Conservation (phyloP, 2,329 filamentous ascomycete genomes). For the Diaporthe amygdali region DNA sequence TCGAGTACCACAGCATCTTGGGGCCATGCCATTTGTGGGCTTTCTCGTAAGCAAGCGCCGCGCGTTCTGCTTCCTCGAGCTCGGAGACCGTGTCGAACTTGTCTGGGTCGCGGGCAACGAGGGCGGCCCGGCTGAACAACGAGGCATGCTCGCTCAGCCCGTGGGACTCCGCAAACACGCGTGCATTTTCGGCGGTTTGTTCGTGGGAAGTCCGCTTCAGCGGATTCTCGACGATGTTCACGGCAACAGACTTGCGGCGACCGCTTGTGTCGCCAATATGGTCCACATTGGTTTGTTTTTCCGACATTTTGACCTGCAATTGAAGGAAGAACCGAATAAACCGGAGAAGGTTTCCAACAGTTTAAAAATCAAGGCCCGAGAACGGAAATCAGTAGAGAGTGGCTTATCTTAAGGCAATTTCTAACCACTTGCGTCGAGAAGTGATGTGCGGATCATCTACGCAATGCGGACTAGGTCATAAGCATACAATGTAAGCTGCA, state of each 20-base stretch:
- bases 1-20: constrained; percentile 66
- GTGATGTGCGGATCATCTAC: background rate
- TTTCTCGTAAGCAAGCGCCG: constrained; percentile 64
- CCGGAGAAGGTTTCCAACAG: background rate
- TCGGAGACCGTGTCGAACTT: constrained; percentile 62
- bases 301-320: constrained; percentile 5
- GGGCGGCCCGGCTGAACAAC: constrained; percentile 70
- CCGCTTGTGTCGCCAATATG: constrained; percentile 5
- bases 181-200: constrained; percentile 58
- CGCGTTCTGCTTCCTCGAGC: constrained; percentile 55
- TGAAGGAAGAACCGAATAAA: background rate
- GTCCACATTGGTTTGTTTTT: background rate
- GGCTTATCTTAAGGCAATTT: background rate
- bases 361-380: background rate
- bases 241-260: constrained; percentile 32
- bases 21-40: constrained; percentile 73
- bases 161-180: constrained; percentile 66
- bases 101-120: constrained; percentile 74
- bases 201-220: constrained; percentile 40
- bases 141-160: constrained; percentile 62
- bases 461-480: background rate
- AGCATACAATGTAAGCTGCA: constrained; percentile 3
- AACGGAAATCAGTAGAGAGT: background rate
- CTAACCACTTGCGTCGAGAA: background rate
- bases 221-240: constrained; percentile 40